phyloP scores from a whole-genome alignment of 768 basidiomycete genomes.

The Leccinum barrowsii region DNA sequence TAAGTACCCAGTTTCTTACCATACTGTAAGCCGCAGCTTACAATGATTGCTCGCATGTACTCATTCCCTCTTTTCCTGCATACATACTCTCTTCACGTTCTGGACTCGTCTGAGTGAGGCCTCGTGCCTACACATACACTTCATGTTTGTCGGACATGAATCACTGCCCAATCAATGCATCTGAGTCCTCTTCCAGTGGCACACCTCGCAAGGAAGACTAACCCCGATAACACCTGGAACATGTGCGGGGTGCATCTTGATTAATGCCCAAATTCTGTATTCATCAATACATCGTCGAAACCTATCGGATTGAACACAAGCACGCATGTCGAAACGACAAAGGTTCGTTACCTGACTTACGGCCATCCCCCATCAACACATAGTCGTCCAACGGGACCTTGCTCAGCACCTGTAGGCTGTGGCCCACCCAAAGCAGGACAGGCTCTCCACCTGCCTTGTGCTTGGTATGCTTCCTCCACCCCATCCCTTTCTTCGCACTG shows the following conservation, averaged over 20 bases:
- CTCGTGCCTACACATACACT: no score
- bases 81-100: no score
- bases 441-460: constrained; percentile 31
- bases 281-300: constrained; percentile 52
- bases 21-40: no score
- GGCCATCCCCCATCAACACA: constrained; percentile 35
- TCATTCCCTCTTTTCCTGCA: no score
- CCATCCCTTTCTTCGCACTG: constrained; percentile 20
- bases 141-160: no score
- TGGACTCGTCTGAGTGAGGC: no score
- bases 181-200: no score
- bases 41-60: no score
- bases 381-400: constrained; percentile 39
- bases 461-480: constrained; percentile 29
- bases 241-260: constrained; percentile 69
- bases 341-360: constrained; percentile 29
- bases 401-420: constrained; percentile 38
- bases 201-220: no score
- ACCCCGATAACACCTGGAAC: no score
- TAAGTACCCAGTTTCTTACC: no score
- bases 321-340: neutral
- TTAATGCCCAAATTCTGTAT: constrained; percentile 78
- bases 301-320: constrained; percentile 37
- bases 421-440: constrained; percentile 58
- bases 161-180: no score